Conservation (phyloP, 2,329 filamentous ascomycete species). For the Stromatinia cepivora region DNA sequence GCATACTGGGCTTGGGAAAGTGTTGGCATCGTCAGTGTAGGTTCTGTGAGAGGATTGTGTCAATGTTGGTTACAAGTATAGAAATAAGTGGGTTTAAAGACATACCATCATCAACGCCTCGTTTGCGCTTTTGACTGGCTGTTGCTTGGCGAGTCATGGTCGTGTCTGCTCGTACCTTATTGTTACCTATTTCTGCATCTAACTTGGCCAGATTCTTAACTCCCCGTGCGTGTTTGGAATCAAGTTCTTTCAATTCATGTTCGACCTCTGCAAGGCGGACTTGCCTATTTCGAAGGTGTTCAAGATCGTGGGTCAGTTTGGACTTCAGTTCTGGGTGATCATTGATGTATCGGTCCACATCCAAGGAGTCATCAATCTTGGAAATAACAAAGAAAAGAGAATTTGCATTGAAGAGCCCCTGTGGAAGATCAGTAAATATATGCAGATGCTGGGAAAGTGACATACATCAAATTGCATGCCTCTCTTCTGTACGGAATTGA, state of each 20-base stretch:
- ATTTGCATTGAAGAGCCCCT: conserved; percentile 24
- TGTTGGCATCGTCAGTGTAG: too few species aligned
- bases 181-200: too few species aligned
- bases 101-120: background rate
- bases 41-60: too few species aligned
- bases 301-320: too few species aligned
- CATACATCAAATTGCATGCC: conserved; percentile 30
- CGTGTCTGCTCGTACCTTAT: too few species aligned
- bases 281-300: too few species aligned
- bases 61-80: too few species aligned
- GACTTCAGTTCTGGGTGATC: conserved; percentile 21
- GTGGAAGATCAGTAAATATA: background rate
- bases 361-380: conserved; percentile 26
- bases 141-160: too few species aligned
- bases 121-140: background rate
- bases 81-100: too few species aligned
- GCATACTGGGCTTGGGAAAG: background rate
- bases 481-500: conserved; percentile 25
- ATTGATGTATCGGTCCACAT: conserved; percentile 23
- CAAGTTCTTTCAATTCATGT: background rate
- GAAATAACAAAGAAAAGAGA: conserved; percentile 30
- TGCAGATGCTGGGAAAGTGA: background rate
- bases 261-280: too few species aligned
- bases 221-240: background rate
- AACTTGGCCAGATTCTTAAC: background rate